Evolutionary conservation across 1,284 basidiomycete genomes (phyloP).

Genomic region (Ceratobasidium sp.): DNA sequence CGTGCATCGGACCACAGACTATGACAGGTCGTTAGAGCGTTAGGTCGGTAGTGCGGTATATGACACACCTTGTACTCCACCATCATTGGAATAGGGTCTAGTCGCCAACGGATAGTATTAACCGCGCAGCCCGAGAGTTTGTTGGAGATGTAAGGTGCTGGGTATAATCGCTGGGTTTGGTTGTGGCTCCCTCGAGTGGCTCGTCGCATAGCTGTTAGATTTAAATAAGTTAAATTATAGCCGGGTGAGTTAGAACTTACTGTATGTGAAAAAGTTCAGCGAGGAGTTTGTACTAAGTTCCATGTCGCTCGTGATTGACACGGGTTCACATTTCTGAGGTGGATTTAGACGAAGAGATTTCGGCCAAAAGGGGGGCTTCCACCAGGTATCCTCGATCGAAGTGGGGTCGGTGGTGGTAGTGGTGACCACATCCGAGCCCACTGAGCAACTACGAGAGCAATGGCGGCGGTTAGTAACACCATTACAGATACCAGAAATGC

Average conservation of each 20-base stretch:
- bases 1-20: not conserved
- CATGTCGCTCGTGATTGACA: not conserved
- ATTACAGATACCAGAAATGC: not conserved
- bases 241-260: too few species aligned
- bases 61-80: conserved; percentile 1
- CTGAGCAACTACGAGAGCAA: not conserved
- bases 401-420: not conserved
- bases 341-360: not conserved
- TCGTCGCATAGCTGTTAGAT: too few species aligned
- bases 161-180: conserved; percentile 1
- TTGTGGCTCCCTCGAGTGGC: not conserved
- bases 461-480: too few species aligned
- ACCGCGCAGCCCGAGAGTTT: not conserved
- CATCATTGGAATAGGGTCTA: not conserved
- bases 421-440: not conserved
- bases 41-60: not conserved
- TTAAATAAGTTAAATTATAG: too few species aligned
- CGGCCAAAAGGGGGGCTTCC: conserved; percentile 1
- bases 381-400: not conserved
- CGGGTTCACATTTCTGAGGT: not conserved
- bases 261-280: not conserved
- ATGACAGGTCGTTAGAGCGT: not conserved
- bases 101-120: not conserved
- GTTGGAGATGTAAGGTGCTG: conserved; percentile 11
- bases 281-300: conserved; percentile 5